These are phyloP conservation scores for Coemansia erecta DNA, from an alignment of 192 early-diverging fungal species.

Conservation along the genomic window DNA sequence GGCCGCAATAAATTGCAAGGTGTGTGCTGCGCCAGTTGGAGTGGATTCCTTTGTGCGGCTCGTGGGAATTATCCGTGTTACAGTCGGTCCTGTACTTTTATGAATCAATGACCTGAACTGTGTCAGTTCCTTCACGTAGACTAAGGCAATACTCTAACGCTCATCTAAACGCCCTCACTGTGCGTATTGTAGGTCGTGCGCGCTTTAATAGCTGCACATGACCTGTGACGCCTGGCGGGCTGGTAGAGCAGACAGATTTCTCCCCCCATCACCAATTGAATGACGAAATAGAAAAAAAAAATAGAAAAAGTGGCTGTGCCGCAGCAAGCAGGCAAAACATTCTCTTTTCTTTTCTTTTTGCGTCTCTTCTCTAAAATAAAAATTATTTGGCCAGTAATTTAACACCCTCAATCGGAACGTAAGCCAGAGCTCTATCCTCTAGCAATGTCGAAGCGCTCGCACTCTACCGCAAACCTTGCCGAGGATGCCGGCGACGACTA, in stretches of 20 bases:
- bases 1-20: not conserved
- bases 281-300: not conserved
- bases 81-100: constrained; percentile 38
- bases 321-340: not conserved
- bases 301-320: too few species aligned
- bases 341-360: too few species aligned
- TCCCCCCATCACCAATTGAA: not conserved
- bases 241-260: constrained; percentile 41
- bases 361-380: too few species aligned
- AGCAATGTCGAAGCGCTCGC: constrained; percentile 8
- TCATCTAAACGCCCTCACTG: constrained; percentile 47
- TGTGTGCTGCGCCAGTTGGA: not conserved
- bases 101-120: constrained; percentile 21
- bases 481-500: constrained; percentile 11
- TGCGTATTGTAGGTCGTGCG: constrained; percentile 8
- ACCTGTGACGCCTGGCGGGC: constrained; percentile 25
- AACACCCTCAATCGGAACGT: not conserved
- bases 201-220: not conserved
- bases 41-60: constrained; percentile 34
- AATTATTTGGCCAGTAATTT: not conserved
- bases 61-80: constrained; percentile 45
- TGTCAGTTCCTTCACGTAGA: constrained; percentile 50
- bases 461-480: constrained; percentile 9
- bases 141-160: constrained; percentile 29
- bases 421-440: not conserved